These are phyloP conservation scores for Dendrothele bispora DNA, from an alignment of 768 basidiomycete species.

Conservation along the genomic window DNA sequence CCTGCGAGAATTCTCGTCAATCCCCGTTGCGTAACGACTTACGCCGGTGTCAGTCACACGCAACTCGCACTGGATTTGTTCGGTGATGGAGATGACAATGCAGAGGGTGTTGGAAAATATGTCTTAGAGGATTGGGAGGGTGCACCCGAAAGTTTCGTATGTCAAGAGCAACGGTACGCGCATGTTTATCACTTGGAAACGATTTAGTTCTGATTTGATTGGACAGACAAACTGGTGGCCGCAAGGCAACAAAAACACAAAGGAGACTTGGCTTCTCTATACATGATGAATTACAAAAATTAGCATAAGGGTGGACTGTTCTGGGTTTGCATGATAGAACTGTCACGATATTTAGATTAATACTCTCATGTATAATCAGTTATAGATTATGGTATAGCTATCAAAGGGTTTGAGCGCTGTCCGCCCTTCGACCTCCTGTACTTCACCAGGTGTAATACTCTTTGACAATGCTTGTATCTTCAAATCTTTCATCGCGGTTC, in stretches of 20 bases:
- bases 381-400: no score
- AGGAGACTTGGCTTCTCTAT: constrained; percentile 82
- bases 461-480: no score
- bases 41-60: constrained; percentile 95
- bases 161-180: constrained; percentile 86
- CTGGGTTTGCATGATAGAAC: no score
- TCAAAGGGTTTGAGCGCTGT: no score
- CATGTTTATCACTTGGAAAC: constrained; percentile 3
- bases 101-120: constrained; percentile 62
- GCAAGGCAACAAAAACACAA: constrained; percentile 87
- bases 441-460: no score
- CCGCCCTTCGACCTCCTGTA: no score
- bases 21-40: constrained; percentile 95
- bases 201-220: constrained; percentile 3
- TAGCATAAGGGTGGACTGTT: no score
- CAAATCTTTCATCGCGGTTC: no score
- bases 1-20: constrained; percentile 94
- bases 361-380: no score
- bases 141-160: constrained; percentile 96
- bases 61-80: constrained; percentile 95
- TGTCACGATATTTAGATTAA: no score
- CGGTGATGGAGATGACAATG: constrained; percentile 70
- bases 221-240: constrained; percentile 79
- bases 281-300: constrained; percentile 59
- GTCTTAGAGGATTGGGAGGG: constrained; percentile 94